Base-by-base conservation (phyloP, 2,329 filamentous ascomycete species). In the Orbilia brochopaga region DNA sequence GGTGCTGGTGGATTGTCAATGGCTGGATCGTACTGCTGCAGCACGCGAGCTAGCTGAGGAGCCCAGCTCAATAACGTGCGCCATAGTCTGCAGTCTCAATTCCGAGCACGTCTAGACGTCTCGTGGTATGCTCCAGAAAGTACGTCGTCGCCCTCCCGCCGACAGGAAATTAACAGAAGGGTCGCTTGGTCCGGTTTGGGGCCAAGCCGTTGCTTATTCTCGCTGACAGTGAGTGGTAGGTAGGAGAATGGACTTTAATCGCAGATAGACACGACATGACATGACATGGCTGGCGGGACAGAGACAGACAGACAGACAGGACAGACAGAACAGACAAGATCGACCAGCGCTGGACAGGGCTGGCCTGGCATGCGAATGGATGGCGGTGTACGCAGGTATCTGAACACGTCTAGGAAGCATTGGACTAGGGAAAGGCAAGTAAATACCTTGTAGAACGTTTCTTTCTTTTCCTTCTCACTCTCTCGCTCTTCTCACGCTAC, bases 161-260 rank as follows among this genome's bases (percentile, higher is more conserved):
- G 51, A 56, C 24, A 72, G 67, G 67, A 65, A 72, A 72, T 72
- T 72, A 65, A 72, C 55, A 50, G 60, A 58, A 55, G 60, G 50
- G 52, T 56, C 15, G 21, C 30, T 64, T 53, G 44, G 24, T 30
- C 35, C 61, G n/a, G 58, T 17, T 35, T 59, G 63, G 23, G 35
- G 15, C 35, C 13, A 24, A 21, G 40, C 55, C 46, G 52, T 69
- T 69, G 58, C 58, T 69, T 69, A 53, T 69, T 69, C 27, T 23
- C 24, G 24, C 32, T 11, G 27, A 55, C 56, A 53, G 40, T 48
- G 53, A 40, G 40, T 19, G 58, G 40, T 48, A 58, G 51, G 40
- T 19, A 21, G 44, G 27, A 23, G 19, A 37, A 44, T 24, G 19
- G 17, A 3, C 21, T 51, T 19, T 37, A 19, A 42, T 58, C n/a